These are phyloP conservation scores for Ramaria rubella DNA, from an alignment of 768 basidiomycete species.

Conservation along the genomic window DNA sequence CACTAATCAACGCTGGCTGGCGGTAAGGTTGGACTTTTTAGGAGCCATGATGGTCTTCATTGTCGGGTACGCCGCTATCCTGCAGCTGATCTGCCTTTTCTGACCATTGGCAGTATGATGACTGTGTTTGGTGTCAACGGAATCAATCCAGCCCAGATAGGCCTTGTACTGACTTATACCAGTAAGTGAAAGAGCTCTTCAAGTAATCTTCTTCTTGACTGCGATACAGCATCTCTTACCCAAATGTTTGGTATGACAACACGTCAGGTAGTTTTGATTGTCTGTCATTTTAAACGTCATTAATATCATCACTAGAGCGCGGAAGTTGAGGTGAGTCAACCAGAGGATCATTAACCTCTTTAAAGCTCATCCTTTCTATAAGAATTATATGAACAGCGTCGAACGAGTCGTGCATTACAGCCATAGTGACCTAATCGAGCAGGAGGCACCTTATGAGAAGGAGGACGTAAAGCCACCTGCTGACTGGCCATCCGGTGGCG, in stretches of 20 bases:
- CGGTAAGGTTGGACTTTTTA: slow-evolving; percentile 63
- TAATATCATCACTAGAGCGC: too few species aligned
- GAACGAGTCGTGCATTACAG: slow-evolving; percentile 59
- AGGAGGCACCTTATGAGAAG: slow-evolving; percentile 63
- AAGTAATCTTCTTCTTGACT: neutral
- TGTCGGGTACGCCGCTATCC: slow-evolving; percentile 32
- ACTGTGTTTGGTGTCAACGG: slow-evolving; percentile 48
- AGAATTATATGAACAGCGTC: slow-evolving; percentile 64
- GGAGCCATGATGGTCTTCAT: slow-evolving; percentile 54
- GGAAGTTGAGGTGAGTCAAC: slow-evolving; percentile 68
- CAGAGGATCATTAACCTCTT: too few species aligned
- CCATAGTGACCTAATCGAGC: slow-evolving; percentile 40
- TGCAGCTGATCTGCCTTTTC: neutral
- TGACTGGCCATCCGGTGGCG: slow-evolving; percentile 59
- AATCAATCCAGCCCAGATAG: slow-evolving; percentile 62
- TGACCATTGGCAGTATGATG: slow-evolving; percentile 4
- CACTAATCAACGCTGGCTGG: slow-evolving; percentile 70
- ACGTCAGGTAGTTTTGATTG: too few species aligned
- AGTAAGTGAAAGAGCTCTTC: slow-evolving; percentile 31
- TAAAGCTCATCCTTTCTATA: neutral
- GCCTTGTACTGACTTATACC: slow-evolving; percentile 64
- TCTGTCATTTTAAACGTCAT: too few species aligned
- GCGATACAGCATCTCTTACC: slow-evolving; percentile 38
- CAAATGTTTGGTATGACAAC: slow-evolving; percentile 50
- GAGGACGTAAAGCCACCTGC: slow-evolving; percentile 45